phyloP scores from a whole-genome alignment of 108 stramenopile species.

The Fragilariopsis cylindrus region DNA sequence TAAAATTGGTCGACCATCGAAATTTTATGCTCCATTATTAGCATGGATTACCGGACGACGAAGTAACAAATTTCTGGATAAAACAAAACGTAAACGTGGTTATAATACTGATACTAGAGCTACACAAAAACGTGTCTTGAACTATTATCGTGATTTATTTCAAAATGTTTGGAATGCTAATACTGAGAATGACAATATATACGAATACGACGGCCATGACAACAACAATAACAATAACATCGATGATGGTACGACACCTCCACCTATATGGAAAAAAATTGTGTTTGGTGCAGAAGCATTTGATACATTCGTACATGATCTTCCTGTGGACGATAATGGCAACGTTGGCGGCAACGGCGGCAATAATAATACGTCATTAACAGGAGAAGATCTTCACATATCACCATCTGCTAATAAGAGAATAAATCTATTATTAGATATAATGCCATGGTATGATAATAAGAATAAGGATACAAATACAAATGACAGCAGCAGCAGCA shows the following conservation, averaged over 20 bases:
- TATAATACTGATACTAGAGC: neutral
- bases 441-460: neutral
- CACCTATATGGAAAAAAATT: conserved; percentile 1
- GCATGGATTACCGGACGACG: neutral
- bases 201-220: neutral
- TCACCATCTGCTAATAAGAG: neutral
- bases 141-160: conserved; percentile 8
- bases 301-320: conserved; percentile 7
- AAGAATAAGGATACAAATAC: neutral
- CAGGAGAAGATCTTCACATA: neutral
- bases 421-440: neutral
- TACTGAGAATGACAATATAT: neutral
- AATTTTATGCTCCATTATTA: neutral
- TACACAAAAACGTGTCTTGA: neutral
- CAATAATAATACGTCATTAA: neutral
- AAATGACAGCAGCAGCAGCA: neutral
- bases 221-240: too few species aligned
- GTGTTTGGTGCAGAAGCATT: conserved; percentile 18
- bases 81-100: neutral
- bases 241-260: too few species aligned
- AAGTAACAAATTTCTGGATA: neutral
- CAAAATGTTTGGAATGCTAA: neutral
- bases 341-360: neutral
- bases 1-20: neutral
- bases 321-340: neutral